Evolutionary conservation across 2,329 filamentous ascomycete species (phyloP).

Genomic region (Truncatella angustata): DNA sequence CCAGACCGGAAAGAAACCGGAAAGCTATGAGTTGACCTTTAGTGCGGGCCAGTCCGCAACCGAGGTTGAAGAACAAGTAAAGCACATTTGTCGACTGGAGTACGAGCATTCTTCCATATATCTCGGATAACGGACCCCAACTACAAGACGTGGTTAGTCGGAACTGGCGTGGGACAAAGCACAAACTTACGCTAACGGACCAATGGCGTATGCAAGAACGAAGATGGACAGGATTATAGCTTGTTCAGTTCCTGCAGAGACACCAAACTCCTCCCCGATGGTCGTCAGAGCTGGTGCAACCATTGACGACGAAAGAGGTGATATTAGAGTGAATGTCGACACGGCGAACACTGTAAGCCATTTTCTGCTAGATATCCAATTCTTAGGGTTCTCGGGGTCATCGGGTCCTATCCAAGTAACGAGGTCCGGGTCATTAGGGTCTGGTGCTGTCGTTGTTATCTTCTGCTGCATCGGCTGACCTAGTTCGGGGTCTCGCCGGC

Average conservation of each 20-base stretch:
- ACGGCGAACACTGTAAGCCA: conserved; percentile 56
- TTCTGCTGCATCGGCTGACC: conserved; percentile 21
- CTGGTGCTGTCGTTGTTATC: conserved; percentile 21
- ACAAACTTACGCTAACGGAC: conserved; percentile 40
- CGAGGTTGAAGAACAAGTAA: conserved; percentile 54
- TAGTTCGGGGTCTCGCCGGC: conserved; percentile 34
- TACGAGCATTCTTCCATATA: conserved; percentile 53
- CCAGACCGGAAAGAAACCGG: conserved; percentile 57
- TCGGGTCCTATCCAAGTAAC: conserved; percentile 53
- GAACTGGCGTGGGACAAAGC: not conserved
- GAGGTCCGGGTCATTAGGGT: conserved; percentile 36
- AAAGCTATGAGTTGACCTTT: conserved; percentile 55
- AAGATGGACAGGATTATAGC: conserved; percentile 48
- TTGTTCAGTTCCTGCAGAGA: conserved; percentile 41
- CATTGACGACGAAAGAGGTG: conserved; percentile 58
- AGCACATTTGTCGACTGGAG: conserved; percentile 52
- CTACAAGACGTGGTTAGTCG: conserved; percentile 11
- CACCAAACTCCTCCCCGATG: conserved; percentile 53
- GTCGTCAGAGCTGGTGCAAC: conserved; percentile 49
- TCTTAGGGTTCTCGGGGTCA: conserved; percentile 49
- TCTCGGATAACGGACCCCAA: conserved; percentile 51
- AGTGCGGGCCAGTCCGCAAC: conserved; percentile 53
- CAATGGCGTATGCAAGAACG: conserved; percentile 51
- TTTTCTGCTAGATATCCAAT: conserved; percentile 55
- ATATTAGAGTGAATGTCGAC: conserved; percentile 59